Evolutionary conservation across 2,329 filamentous ascomycete genomes (phyloP).

Genomic region (Paracoccidioides brasiliensis): DNA sequence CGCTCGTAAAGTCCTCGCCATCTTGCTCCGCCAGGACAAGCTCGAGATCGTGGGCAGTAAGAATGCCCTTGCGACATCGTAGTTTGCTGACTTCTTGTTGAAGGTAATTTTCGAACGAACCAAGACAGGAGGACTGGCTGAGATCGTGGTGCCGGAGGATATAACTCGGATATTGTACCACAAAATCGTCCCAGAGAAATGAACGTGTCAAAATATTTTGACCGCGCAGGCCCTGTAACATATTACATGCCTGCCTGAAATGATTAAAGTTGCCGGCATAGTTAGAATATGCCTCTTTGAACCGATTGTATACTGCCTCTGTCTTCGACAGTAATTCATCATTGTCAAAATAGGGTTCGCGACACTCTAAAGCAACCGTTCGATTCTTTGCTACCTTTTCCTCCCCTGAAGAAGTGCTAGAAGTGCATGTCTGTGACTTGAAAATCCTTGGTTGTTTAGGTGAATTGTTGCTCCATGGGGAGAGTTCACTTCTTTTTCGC

Average conservation of each 20-base stretch:
- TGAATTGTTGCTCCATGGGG: neutral
- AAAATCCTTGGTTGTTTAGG: neutral
- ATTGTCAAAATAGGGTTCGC: neutral
- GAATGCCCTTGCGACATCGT: conserved; percentile 24
- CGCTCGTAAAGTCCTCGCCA: neutral
- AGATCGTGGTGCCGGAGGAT: neutral
- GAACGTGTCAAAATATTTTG: conserved; percentile 21
- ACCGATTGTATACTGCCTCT: conserved; percentile 22
- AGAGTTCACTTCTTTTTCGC: neutral
- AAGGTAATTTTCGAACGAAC: conserved; percentile 30
- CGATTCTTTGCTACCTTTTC: neutral
- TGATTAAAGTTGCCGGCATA: conserved; percentile 28
- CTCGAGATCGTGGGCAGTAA: conserved; percentile 22
- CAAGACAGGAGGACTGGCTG: neutral
- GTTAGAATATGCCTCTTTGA: conserved; percentile 26
- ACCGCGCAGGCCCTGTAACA: conserved; percentile 21
- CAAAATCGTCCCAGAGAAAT: conserved; percentile 35
- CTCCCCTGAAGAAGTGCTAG: neutral
- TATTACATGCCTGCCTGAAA: conserved; percentile 28
- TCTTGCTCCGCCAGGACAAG: conserved; percentile 17
- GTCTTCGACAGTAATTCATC: neutral
- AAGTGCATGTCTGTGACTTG: neutral
- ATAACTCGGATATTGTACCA: conserved; percentile 29
- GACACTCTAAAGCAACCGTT: neutral
- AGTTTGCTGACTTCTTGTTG: conserved; percentile 19